Conservation (phyloP, 306 rosid species). For the Pueraria montana region DNA sequence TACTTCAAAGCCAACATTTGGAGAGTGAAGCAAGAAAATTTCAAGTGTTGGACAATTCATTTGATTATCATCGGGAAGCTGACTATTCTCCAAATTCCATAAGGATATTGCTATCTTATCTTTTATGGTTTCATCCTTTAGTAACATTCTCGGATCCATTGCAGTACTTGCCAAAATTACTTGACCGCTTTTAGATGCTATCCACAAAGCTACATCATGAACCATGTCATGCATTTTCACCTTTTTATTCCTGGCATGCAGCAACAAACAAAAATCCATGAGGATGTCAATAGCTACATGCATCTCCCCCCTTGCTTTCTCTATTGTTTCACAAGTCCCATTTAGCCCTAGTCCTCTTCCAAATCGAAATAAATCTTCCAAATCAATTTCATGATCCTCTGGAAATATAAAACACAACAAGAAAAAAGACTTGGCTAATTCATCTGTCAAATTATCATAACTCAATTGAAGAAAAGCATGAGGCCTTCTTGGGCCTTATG, state of each 20-base stretch:
- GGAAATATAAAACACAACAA: conserved; percentile 43
- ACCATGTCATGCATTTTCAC: conserved; percentile 47
- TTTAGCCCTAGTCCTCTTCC: background rate
- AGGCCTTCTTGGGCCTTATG: background rate
- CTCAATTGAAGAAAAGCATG: conserved; percentile 28
- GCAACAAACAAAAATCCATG: conserved; percentile 28
- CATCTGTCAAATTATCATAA: background rate
- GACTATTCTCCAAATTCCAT: no score
- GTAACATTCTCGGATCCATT: no score
- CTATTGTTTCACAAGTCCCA: background rate
- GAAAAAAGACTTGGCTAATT: conserved; percentile 8
- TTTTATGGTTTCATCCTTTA: no score
- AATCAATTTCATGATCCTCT: conserved; percentile 22
- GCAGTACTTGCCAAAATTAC: no score
- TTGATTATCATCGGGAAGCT: no score
- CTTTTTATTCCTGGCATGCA: background rate
- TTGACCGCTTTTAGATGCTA: background rate
- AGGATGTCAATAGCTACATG: background rate
- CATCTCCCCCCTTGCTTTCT: background rate
- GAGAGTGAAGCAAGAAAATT: no score
- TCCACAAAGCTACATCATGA: conserved; percentile 36
- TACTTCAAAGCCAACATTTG: no score
- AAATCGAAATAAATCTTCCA: conserved; percentile 12
- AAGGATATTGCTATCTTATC: no score
- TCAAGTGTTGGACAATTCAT: no score